phyloP scores from a whole-genome alignment of 306 rosid species.

The Cyclanthera cordifolia region DNA sequence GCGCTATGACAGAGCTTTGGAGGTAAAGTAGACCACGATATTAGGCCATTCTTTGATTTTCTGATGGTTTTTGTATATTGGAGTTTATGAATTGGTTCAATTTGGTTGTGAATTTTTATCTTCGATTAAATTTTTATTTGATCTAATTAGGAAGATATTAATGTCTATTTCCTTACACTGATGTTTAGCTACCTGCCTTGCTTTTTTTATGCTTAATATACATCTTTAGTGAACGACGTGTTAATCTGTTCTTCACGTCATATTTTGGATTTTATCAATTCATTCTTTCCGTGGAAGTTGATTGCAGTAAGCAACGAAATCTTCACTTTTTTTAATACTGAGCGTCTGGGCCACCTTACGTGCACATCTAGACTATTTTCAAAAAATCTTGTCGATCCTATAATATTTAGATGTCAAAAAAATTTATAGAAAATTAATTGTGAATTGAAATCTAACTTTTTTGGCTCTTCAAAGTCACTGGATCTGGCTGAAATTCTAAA shows the following conservation, averaged over 20 bases:
- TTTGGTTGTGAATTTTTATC: background rate
- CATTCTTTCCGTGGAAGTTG: background rate
- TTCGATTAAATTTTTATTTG: background rate
- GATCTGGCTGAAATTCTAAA: background rate
- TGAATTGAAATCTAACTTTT: too few relatives aligned
- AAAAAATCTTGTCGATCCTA: too few relatives aligned
- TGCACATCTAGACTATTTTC: too few relatives aligned
- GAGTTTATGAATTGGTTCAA: background rate
- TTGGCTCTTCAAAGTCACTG: too few relatives aligned
- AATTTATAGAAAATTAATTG: too few relatives aligned
- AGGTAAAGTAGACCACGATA: constrained; percentile 31
- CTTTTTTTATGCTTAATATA: background rate
- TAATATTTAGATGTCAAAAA: too few relatives aligned
- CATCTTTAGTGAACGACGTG: background rate
- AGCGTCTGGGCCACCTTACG: too few relatives aligned
- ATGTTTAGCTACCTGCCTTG: background rate
- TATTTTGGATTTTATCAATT: background rate
- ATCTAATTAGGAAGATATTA: background rate
- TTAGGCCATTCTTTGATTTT: background rate
- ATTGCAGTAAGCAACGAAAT: background rate
- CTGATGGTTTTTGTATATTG: background rate
- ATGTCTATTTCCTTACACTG: background rate
- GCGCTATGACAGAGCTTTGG: constrained; percentile 48
- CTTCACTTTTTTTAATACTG: too few relatives aligned
- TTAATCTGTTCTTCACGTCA: background rate